Evolutionary conservation across 345 rosid genomes (phyloP), one percentile per base, ranked within the genome.

Genomic region (Eutrema heterophyllum): DNA sequence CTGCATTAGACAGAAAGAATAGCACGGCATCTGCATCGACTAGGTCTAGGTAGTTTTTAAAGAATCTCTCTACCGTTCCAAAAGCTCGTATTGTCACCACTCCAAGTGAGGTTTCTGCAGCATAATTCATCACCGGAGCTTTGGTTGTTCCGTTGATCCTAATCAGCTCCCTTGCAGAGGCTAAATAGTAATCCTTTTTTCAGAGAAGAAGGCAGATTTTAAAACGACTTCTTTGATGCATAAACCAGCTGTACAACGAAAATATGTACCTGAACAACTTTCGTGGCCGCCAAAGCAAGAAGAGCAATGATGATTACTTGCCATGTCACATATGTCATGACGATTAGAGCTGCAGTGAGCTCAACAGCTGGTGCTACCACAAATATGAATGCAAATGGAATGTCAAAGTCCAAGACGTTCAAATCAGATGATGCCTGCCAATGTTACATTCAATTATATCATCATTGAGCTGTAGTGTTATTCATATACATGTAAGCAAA

Each of bases 61-160:
- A 88, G 87, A 89, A 94, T 69, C 84, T 84, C 29, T 91, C 90
- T 27, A 21, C 83, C 56, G 68, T 79, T 72, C 87, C 83, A 41
- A 91, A 94, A 59, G 96, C 93, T 83, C 97, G 84, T 68, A 94
- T 84, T n/a, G 97, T 91, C 59, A 85, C 81, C 39, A 84, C 90
- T 44, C 96, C 95, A 2, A 82, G 93, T 54, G 96, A 87, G 64
- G 98, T 91, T 84, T 94, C 97, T 2, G 96, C 81, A 56, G 93
- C 91, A 71, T 81, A 87, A 55, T 88, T 94, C 96, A 91, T 88
- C 14, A 94, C 86, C 6, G 98, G 98, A 62, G 98, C 96, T 74
- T 94, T 94, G 27, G 97, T 94, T 11, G 93, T 94, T 69, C 97
- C 97, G 6, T 86, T 94, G 64, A 94, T 91, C 74, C 98, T 80